Evolutionary conservation across 1,139 yeast genomes (phyloP).

Genomic region (Kodamaea alishanica): DNA sequence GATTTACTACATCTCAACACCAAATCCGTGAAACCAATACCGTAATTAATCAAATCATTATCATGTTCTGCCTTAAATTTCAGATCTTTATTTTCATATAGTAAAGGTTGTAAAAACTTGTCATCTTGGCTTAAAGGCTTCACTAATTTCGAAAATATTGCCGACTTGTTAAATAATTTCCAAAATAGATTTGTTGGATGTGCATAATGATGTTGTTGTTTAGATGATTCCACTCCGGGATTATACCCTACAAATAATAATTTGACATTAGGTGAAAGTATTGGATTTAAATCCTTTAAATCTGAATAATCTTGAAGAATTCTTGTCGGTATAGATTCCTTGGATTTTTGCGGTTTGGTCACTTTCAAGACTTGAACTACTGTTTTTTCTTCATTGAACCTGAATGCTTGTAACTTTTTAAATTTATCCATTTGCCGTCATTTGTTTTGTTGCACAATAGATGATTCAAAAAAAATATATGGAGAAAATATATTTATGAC

Average conservation of each 20-base stretch:
- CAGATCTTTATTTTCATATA: constrained; percentile 9
- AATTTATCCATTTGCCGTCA: background rate
- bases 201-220: constrained; percentile 69
- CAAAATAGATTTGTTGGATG: constrained; percentile 69
- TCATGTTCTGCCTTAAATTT: constrained; percentile 39
- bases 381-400: constrained; percentile 2
- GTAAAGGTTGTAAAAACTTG: constrained; percentile 10
- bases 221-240: constrained; percentile 67
- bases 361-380: background rate
- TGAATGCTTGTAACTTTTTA: constrained; percentile 1
- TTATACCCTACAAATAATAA: constrained; percentile 70
- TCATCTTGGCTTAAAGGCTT: constrained; percentile 9
- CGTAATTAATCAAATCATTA: constrained; percentile 40
- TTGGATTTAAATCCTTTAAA: constrained; percentile 7
- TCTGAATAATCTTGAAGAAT: background rate
- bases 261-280: constrained; percentile 19
- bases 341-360: background rate
- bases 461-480: too few relatives aligned
- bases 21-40: constrained; percentile 70
- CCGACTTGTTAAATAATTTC: constrained; percentile 58
- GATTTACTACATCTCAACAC: constrained; percentile 63
- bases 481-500: too few relatives aligned
- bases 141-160: constrained; percentile 32
- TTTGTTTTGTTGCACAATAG: too few relatives aligned
- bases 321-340: background rate